Conservation (phyloP, 352 stramenopile species). For the Globisporangium okanoganense region DNA sequence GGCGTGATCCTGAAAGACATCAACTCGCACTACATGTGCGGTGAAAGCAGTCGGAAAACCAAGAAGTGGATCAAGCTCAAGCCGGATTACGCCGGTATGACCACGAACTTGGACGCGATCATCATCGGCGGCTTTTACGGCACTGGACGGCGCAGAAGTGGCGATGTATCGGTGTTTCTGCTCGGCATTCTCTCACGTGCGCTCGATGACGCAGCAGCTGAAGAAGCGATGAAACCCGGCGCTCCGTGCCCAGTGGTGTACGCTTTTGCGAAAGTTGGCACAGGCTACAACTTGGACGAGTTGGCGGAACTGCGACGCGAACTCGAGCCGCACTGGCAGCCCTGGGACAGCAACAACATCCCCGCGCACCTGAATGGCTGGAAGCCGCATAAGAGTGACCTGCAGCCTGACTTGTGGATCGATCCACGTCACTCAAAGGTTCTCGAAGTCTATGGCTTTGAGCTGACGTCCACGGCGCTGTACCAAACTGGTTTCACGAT, state of each 20-base stretch:
- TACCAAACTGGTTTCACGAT: constrained; percentile 82
- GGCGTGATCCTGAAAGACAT: constrained; percentile 84
- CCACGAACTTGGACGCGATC: constrained; percentile 71
- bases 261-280: constrained; percentile 79
- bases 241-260: constrained; percentile 59
- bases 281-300: constrained; percentile 81
- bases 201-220: constrained; percentile 44
- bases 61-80: constrained; percentile 89
- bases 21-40: constrained; percentile 87
- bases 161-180: constrained; percentile 81
- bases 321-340: constrained; percentile 74
- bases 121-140: constrained; percentile 85
- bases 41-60: constrained; percentile 68
- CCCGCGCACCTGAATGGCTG: constrained; percentile 73
- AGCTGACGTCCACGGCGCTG: constrained; percentile 74
- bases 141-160: constrained; percentile 64
- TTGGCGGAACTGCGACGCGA: constrained; percentile 67
- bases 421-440: constrained; percentile 78
- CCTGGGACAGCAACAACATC: constrained; percentile 68
- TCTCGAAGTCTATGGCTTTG: constrained; percentile 84
- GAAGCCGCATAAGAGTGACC: constrained; percentile 69
- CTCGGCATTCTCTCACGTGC: constrained; percentile 61
- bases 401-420: constrained; percentile 82
- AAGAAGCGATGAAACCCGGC: constrained; percentile 43
- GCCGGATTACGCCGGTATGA: constrained; percentile 85